phyloP scores from a whole-genome alignment of 2,329 filamentous ascomycete species.

The Alternaria sp. region DNA sequence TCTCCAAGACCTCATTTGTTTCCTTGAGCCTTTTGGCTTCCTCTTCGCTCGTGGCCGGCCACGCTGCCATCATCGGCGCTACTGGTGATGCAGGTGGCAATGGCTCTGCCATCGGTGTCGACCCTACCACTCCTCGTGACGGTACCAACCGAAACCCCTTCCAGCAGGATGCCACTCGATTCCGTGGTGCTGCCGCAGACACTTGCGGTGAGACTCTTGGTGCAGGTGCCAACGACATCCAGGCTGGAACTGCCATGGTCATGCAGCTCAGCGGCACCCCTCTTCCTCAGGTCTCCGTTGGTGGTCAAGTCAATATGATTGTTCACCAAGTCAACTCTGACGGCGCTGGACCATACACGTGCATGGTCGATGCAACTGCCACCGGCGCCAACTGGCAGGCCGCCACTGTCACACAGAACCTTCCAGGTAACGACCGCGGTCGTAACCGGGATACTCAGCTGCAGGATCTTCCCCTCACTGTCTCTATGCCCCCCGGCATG shows the following conservation, averaged over 20 bases:
- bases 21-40: constrained; percentile 62
- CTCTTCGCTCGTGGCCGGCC: constrained; percentile 66
- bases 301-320: constrained; percentile 65
- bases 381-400: constrained; percentile 63
- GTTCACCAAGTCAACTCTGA: constrained; percentile 74
- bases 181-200: constrained; percentile 62
- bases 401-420: constrained; percentile 64
- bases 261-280: constrained; percentile 64
- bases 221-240: constrained; percentile 64
- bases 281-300: constrained; percentile 67
- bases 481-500: constrained; percentile 64
- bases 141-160: constrained; percentile 68
- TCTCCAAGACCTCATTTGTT: constrained; percentile 51
- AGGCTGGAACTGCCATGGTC: constrained; percentile 65
- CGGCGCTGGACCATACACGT: constrained; percentile 71
- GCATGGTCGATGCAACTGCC: constrained; percentile 69
- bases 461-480: constrained; percentile 61
- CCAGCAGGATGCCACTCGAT: constrained; percentile 71
- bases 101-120: constrained; percentile 62
- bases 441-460: constrained; percentile 49
- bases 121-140: constrained; percentile 66
- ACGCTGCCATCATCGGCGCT: constrained; percentile 68
- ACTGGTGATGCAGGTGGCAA: constrained; percentile 66
- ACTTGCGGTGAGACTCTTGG: constrained; percentile 67
- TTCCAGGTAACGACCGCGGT: constrained; percentile 62